phyloP scores from a whole-genome alignment of 192 early-diverging fungal species.

The Coemansia aciculifera region DNA sequence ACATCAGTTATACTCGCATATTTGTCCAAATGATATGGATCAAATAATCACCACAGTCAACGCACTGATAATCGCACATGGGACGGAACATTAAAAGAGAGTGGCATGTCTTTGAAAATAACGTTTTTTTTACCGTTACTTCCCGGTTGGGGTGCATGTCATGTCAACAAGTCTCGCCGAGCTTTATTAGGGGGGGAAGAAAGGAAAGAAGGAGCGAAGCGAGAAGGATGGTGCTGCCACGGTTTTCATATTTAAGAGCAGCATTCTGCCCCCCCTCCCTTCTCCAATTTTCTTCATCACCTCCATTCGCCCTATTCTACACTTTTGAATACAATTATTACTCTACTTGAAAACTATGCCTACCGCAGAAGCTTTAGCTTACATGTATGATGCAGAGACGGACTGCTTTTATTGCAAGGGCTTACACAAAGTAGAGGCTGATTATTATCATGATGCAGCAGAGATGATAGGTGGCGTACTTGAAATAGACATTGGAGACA shows the following conservation, averaged over 20 bases:
- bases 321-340: background rate
- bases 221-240: background rate
- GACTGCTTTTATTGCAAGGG: background rate
- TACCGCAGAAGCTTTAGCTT: background rate
- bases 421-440: background rate
- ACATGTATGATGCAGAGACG: background rate
- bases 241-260: background rate
- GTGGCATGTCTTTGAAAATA: too few relatives aligned
- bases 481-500: background rate
- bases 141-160: too few relatives aligned
- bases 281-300: background rate
- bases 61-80: too few relatives aligned
- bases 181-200: background rate
- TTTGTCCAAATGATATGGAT: too few relatives aligned
- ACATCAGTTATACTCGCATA: background rate
- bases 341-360: background rate
- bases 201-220: background rate
- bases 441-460: background rate
- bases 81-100: too few relatives aligned
- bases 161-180: too few relatives aligned
- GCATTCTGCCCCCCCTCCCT: background rate
- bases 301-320: background rate
- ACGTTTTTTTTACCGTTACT: too few relatives aligned
- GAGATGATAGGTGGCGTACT: background rate
- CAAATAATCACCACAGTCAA: too few relatives aligned